These are phyloP conservation scores for Harringtonia lauricola DNA, from an alignment of 2,329 filamentous ascomycete genomes.

Conservation along the genomic window DNA sequence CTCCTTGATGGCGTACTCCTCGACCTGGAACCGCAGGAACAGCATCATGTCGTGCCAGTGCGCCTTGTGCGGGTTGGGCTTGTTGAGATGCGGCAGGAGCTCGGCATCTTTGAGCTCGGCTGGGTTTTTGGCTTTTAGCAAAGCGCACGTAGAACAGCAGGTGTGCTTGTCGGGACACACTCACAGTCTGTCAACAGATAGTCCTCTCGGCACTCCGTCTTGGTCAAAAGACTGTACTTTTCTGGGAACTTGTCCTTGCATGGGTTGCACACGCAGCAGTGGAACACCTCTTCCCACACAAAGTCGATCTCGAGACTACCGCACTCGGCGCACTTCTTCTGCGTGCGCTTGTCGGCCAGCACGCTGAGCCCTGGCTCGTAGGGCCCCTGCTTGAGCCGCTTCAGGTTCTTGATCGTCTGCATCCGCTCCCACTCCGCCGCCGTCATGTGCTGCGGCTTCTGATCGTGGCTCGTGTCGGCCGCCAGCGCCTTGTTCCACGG, in stretches of 20 bases:
- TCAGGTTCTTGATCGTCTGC: constrained; percentile 61
- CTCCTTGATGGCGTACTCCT: constrained; percentile 78
- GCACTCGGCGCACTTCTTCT: constrained; percentile 78
- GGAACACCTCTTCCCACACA: constrained; percentile 83
- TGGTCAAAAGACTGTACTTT: constrained; percentile 90
- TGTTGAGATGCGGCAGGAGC: constrained; percentile 75
- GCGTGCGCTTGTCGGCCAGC: constrained; percentile 48
- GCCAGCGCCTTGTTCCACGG: constrained; percentile 73
- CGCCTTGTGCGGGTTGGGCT: constrained; percentile 88
- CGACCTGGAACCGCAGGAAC: constrained; percentile 85
- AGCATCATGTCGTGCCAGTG: constrained; percentile 99
- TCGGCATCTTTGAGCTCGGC: constrained; percentile 85
- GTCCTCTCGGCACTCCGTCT: constrained; percentile 92
- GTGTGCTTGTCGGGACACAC: no score
- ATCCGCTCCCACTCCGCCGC: constrained; percentile 83
- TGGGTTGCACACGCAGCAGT: constrained; percentile 59
- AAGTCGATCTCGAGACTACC: constrained; percentile 79
- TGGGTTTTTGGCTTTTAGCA: constrained; percentile 18
- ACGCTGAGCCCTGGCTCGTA: constrained; percentile 85
- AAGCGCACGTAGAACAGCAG: neutral
- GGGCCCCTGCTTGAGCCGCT: constrained; percentile 64
- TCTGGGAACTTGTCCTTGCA: constrained; percentile 90
- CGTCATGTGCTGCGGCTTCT: constrained; percentile 80
- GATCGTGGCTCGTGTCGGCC: constrained; percentile 22
- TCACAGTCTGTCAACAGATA: constrained; percentile 86